Evolutionary conservation across 2,329 filamentous ascomycete genomes (phyloP).

Genomic region (Polytolypa hystricis): DNA sequence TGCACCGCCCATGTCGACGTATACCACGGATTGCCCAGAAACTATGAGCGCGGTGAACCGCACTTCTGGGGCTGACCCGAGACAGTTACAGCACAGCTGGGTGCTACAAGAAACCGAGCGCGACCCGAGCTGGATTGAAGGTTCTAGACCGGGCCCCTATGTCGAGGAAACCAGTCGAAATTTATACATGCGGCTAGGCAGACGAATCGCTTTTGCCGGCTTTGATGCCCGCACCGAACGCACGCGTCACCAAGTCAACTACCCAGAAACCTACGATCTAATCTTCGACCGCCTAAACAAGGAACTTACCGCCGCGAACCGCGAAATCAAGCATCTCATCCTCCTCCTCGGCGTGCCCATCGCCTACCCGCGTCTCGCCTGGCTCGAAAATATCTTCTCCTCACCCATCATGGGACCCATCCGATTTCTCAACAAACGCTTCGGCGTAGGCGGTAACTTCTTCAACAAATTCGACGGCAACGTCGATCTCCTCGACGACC

Average conservation of each 20-base stretch:
- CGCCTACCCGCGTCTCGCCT: slow-evolving; percentile 64
- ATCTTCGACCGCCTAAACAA: slow-evolving; percentile 46
- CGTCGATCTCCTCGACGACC: slow-evolving; percentile 53
- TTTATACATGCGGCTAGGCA: slow-evolving; percentile 53
- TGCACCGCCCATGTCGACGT: slow-evolving; percentile 73
- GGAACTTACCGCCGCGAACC: slow-evolving; percentile 41
- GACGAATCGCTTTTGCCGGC: slow-evolving; percentile 53
- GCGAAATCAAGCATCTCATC: slow-evolving; percentile 51
- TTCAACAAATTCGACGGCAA: slow-evolving; percentile 90
- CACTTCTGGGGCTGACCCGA: slow-evolving; percentile 48
- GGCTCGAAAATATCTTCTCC: slow-evolving; percentile 84
- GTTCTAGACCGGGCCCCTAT: slow-evolving; percentile 58
- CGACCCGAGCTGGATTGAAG: slow-evolving; percentile 69
- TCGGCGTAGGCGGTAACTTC: slow-evolving; percentile 71
- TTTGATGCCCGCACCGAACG: slow-evolving; percentile 57
- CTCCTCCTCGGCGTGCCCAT: slow-evolving; percentile 63
- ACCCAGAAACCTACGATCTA: slow-evolving; percentile 52
- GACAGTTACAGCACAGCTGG: slow-evolving; percentile 63
- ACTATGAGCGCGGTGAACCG: slow-evolving; percentile 42
- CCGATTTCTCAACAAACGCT: slow-evolving; percentile 80
- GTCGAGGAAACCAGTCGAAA: slow-evolving; percentile 51
- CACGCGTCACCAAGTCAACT: slow-evolving; percentile 88
- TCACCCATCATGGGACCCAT: slow-evolving; percentile 81
- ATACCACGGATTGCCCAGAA: slow-evolving; percentile 59
- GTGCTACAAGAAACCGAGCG: slow-evolving; percentile 49